Evolutionary conservation across 106 monocot species (phyloP).

Genomic region (Dendrobium nobile): DNA sequence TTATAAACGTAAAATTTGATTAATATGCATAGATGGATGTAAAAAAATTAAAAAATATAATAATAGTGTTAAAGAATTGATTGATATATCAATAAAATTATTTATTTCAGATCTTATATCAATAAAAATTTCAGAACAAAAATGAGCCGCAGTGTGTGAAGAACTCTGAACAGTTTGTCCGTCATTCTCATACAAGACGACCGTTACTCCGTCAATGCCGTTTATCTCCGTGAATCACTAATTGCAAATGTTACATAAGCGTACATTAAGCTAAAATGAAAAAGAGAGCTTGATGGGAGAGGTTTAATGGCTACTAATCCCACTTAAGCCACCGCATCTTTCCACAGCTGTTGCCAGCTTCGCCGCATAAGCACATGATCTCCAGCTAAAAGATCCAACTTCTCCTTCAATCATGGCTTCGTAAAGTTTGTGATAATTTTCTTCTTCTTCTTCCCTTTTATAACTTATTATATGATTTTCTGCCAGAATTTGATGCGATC

Average conservation of each 20-base stretch:
- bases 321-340: too few species aligned
- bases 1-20: too few species aligned
- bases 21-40: too few species aligned
- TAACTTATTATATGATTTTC: neutral
- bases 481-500: neutral
- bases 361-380: neutral
- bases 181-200: neutral
- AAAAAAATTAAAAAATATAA: too few species aligned
- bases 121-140: too few species aligned
- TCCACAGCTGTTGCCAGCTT: slow-evolving; percentile 1
- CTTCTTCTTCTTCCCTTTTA: neutral
- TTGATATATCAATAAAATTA: too few species aligned
- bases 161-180: neutral
- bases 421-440: neutral
- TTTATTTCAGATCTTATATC: too few species aligned
- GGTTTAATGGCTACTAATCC: neutral
- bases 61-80: too few species aligned
- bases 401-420: neutral
- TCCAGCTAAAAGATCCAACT: neutral
- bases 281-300: neutral
- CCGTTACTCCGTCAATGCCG: neutral
- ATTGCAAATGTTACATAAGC: too few species aligned
- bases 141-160: too few species aligned
- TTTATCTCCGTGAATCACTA: neutral
- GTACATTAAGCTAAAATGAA: neutral